Evolutionary conservation across 768 basidiomycete species (phyloP), one percentile per base, ranked within the genome.

Genomic region (Asterophora parasitica): DNA sequence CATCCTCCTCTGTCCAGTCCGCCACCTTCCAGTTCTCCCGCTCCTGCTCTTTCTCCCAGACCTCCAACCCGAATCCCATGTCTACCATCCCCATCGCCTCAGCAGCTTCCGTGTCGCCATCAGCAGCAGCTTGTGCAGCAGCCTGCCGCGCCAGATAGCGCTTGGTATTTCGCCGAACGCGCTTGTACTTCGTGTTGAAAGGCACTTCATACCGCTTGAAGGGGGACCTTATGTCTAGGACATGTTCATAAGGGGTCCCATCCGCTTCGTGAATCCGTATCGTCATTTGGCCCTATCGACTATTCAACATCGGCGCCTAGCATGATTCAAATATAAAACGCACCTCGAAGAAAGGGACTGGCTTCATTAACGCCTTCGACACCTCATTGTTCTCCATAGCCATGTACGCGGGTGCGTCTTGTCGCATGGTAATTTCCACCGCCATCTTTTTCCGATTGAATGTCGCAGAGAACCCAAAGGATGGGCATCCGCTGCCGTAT

Each of bases 401-500:
- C 51, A 75, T 79, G 62, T 73, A 78, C 2, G 95, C 94, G 9
- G 90, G 88, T 4, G 85, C 79, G 40, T 87, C 84, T 65, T 98
- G 95, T 50, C 84, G 77, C 81, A 98, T 92, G 3, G 85, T 87
- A 54, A 99, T 87, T 65, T 98, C 96, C 31, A 99, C 92, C 1
- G 92, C 88, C 87, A 98, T 96, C 68, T 93, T 92, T 77, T 97
- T 98, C 60, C 93, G 76, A 64, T 97, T 95, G 68, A 98, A 98
- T 30, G 83, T 83, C 0, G 95, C 92, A 10, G 83, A 81, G 63
- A 99, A 88, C 0, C 79, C 81, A 62, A 99, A 93, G 2, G 84
- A 78, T 0, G 96, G 96, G 63, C 93, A 96, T 16, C 96, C 96
- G 63, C 89, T 92, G 10, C 94, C 94, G 60, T 93, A 96, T 52